Base-by-base conservation (phyloP, 225 moss, liverwort and hornwort species). In the Takakia lepidozioides region DNA sequence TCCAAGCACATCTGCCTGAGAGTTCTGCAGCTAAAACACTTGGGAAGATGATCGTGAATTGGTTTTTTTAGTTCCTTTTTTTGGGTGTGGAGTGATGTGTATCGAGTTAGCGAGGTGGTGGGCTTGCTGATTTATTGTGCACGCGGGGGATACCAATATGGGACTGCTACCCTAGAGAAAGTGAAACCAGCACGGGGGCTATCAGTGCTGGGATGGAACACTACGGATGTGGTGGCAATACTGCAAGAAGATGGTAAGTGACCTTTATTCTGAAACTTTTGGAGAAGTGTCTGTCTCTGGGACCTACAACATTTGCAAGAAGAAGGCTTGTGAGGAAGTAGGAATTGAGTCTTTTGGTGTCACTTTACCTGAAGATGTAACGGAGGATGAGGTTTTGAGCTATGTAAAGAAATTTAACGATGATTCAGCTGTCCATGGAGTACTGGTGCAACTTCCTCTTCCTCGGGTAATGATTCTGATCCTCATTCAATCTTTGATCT, bases 251-350 rank as follows among this genome's bases (percentile, higher is more conserved):
- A 56, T 69, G 64, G 73, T 63, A 52, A 39, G 17, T 41, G 34
- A 15, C 17, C 10, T 14, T 13, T 23, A 46, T 5, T 25, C 25
- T 23, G 22, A 41, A 16, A 20, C 15, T 41, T 40, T 14, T 15
- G 19, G 15, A 38, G n/a, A 38, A 13, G 15, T 5, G 7, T 16
- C 17, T 40, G 16, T 41, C 3, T 41, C 20, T 16, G 40, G 40
- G 17, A 10, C 17, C 17, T 41, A 10, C 20, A 41, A 20, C 40
- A 17, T 17, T 41, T 17, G 75, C 70, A 93, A 93, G 65, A 69
- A 70, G 51, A 86, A 50, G 62, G 88, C 93, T 19, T 93, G 93
- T 52, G 80, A 67, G 25, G 80, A 83, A 72, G 93, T 88, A 47
- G 88, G 93, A 7, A 69, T 93, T 52, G 69, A 75, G 26, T 88